A percentile compares a stretch with the other conserved stretches of the same genome.
These are phyloP conservation scores for Backusella psychrophila DNA, from an alignment of 192 early-diverging fungal genomes.

Conservation along the genomic window DNA sequence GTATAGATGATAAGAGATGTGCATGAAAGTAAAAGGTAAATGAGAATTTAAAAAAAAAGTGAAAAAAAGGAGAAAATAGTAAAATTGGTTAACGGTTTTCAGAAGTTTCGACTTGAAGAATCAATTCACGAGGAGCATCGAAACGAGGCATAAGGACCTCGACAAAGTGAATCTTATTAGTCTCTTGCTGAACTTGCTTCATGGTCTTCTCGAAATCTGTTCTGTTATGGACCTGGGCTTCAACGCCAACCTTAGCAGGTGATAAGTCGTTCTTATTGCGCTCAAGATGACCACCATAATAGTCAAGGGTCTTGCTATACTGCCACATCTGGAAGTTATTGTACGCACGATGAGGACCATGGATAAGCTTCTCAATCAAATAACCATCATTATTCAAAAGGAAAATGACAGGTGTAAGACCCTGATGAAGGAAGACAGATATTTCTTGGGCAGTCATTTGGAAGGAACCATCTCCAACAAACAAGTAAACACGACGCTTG, in stretches of 20 bases:
- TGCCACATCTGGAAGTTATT: slow-evolving; percentile 49
- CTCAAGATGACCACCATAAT: slow-evolving; percentile 33
- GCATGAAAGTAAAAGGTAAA: neutral
- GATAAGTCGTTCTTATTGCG: slow-evolving; percentile 14
- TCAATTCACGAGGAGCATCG: slow-evolving; percentile 44
- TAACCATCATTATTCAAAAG: slow-evolving; percentile 53
- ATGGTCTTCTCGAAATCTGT: slow-evolving; percentile 41
- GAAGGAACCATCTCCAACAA: slow-evolving; percentile 52
- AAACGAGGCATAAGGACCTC: slow-evolving; percentile 45
- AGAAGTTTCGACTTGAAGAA: slow-evolving; percentile 16
- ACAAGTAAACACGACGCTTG: slow-evolving; percentile 36
- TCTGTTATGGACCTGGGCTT: slow-evolving; percentile 21
- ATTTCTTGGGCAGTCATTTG: slow-evolving; percentile 48
- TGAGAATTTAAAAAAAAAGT: neutral
- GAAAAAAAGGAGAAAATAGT: neutral
- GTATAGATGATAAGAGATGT: neutral
- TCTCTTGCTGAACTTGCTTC: slow-evolving; percentile 24
- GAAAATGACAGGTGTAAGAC: slow-evolving; percentile 48
- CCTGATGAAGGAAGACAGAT: slow-evolving; percentile 46
- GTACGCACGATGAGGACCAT: slow-evolving; percentile 40
- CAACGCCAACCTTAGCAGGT: slow-evolving; percentile 28
- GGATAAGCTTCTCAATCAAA: slow-evolving; percentile 46
- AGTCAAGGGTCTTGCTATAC: slow-evolving; percentile 43
- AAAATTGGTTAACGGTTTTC: slow-evolving; percentile 9
- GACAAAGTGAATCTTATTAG: slow-evolving; percentile 41